Base-by-base conservation (phyloP, 345 rosid genomes). In the Eucalyptus erythrocorys region DNA sequence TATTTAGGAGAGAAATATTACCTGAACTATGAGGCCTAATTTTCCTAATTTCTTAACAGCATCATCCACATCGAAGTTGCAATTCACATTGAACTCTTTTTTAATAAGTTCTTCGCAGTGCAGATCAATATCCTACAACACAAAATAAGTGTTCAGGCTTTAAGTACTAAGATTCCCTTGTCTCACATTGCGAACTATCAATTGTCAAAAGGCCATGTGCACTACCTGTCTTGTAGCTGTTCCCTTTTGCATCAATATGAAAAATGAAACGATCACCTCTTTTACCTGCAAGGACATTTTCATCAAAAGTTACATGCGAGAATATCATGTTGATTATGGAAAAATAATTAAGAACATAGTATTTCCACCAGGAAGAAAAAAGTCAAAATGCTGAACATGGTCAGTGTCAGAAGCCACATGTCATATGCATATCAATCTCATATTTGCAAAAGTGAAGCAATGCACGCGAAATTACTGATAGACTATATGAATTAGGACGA, bases 41-140 rank as follows among this genome's bases (percentile, higher is more conserved):
- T 95, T 95, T 93, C 93, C 94, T 71, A 95, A 91, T 93, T 95
- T 96, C 40, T 87, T 90, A 80, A 95, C 87, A 40, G 99, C 97
- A 91, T 95, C 98, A 90, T 96, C 97, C 48, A 94, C 96, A 64
- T 96, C 98, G 49, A 96, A 96, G 89, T 96, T 96, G 76, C 98
- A 96, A 87, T 89, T 91, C 88, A 93, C 93, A 45, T 90, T 91
- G 76, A 94, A 96, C 82, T 92, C 93, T 89, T 93, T 93, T 86
- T 91, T 94, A 43, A 97, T 92, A 6, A 95, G 90, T 53, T 92
- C 90, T 90, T 96, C 95, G 66, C 98, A 95, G 80, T 88, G 93
- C 93, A 8, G 84, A 88, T 96, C 97, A 86, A 96, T 92, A 48
- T 94, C 95, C 91, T 94, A 90, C 89, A 90, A 85, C 89, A 43